Conservation (phyloP, 2,329 filamentous ascomycete genomes). For the Fusarium sp. region DNA sequence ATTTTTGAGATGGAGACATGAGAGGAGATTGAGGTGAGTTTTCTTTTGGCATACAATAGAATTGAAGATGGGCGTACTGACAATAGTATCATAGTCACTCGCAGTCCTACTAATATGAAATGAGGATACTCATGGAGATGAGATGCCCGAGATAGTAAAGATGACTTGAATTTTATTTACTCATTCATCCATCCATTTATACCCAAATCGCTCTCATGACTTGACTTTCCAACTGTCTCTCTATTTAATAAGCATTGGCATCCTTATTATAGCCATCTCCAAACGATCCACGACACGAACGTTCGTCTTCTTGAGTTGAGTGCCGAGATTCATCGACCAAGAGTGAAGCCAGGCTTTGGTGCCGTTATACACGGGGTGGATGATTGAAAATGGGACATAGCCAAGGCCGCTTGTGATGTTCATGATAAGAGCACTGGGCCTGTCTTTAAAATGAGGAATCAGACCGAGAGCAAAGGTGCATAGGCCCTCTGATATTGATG, state of each 20-base stretch:
- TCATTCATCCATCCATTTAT: too few relatives aligned
- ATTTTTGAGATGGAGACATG: not conserved
- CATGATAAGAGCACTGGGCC: slow-evolving; percentile 56
- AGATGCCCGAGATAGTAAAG: not conserved
- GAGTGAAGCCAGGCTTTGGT: slow-evolving; percentile 68
- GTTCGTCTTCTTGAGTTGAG: too few relatives aligned
- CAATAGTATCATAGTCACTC: not conserved
- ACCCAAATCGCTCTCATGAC: too few relatives aligned
- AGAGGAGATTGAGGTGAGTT: not conserved
- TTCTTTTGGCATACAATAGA: too few relatives aligned
- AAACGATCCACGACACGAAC: too few relatives aligned
- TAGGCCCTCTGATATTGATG: slow-evolving; percentile 66
- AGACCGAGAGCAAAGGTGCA: slow-evolving; percentile 63
- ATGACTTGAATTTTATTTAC: too few relatives aligned
- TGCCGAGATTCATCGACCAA: too few relatives aligned
- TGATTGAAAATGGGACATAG: slow-evolving; percentile 60
- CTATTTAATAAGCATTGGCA: slow-evolving; percentile 1
- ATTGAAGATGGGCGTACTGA: not conserved
- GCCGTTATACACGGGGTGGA: slow-evolving; percentile 68
- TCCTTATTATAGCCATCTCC: slow-evolving; percentile 41
- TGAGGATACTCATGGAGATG: not conserved
- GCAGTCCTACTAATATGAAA: too few relatives aligned
- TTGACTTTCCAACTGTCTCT: too few relatives aligned
- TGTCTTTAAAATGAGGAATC: slow-evolving; percentile 58
- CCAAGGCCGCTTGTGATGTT: slow-evolving; percentile 65